phyloP scores from a whole-genome alignment of 768 basidiomycete genomes.

The Lactifluus echinatus region DNA sequence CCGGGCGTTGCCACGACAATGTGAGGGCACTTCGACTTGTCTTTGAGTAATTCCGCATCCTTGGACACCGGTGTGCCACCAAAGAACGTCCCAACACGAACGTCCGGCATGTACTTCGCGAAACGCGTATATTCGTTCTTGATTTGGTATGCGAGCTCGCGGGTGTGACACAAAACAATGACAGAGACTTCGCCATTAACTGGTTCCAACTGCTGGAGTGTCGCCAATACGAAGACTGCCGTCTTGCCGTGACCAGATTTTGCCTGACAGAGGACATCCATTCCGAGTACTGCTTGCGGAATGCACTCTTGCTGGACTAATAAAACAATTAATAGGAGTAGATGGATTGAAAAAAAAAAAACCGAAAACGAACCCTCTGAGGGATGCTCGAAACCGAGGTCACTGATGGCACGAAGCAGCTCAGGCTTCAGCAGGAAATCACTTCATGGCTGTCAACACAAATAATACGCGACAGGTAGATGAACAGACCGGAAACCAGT shows the following conservation, averaged over 20 bases:
- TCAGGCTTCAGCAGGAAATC: slow-evolving; percentile 99
- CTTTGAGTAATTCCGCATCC: slow-evolving; percentile 87
- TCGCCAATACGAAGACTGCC: slow-evolving; percentile 96
- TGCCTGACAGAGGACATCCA: slow-evolving; percentile 99
- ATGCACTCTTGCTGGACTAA: slow-evolving; percentile 99
- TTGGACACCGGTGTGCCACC: slow-evolving; percentile 93
- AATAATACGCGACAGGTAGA: neutral
- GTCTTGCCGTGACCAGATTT: slow-evolving; percentile 99
- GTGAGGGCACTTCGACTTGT: slow-evolving; percentile 97
- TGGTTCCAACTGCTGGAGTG: slow-evolving; percentile 95
- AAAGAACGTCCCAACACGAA: slow-evolving; percentile 95
- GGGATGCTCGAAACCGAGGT: slow-evolving; percentile 99
- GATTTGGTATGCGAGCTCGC: slow-evolving; percentile 99
- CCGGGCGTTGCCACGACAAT: slow-evolving; percentile 98
- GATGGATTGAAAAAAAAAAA: neutral
- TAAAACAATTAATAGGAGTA: neutral
- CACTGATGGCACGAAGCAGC: slow-evolving; percentile 92
- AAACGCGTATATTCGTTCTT: slow-evolving; percentile 99
- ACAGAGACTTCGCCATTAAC: slow-evolving; percentile 98
- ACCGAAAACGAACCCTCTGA: slow-evolving; percentile 73
- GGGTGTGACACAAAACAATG: slow-evolving; percentile 96
- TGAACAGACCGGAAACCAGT: slow-evolving; percentile 86
- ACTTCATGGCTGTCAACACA: slow-evolving; percentile 34
- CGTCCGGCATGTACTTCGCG: slow-evolving; percentile 99
- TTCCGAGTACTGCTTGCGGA: slow-evolving; percentile 97